These are phyloP conservation scores for Gossypium schwendimanii DNA, from an alignment of 441 rosid species.

Conservation along the genomic window DNA sequence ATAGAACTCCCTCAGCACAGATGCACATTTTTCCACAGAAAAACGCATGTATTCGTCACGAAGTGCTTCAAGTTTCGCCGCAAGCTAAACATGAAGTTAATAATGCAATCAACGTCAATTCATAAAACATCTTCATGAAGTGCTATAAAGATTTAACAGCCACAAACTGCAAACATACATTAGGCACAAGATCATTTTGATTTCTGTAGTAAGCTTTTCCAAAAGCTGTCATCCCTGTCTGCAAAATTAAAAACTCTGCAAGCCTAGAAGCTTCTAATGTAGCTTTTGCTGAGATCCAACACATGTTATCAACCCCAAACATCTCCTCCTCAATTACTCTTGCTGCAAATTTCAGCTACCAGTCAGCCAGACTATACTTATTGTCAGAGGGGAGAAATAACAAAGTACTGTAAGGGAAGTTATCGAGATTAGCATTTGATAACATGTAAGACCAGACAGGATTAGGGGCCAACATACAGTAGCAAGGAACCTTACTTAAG, in stretches of 20 bases:
- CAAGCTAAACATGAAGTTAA: slow-evolving; percentile 47
- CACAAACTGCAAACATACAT: slow-evolving; percentile 32
- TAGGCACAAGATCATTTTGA: slow-evolving; percentile 83
- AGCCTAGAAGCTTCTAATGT: slow-evolving; percentile 85
- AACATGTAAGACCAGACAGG: neutral
- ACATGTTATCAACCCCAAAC: slow-evolving; percentile 76
- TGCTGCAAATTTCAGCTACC: slow-evolving; percentile 43
- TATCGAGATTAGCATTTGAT: neutral
- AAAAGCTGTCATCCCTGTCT: slow-evolving; percentile 95
- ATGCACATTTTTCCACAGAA: slow-evolving; percentile 69
- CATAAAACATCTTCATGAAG: slow-evolving; percentile 8
- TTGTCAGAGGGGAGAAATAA: neutral
- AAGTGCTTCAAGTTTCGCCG: slow-evolving; percentile 86
- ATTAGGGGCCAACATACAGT: neutral
- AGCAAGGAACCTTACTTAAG: slow-evolving; percentile 1
- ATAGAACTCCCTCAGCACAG: slow-evolving; percentile 71
- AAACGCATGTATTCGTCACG: slow-evolving; percentile 85
- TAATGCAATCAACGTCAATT: slow-evolving; percentile 4
- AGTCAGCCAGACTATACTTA: slow-evolving; percentile 18
- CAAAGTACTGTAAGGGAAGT: neutral
- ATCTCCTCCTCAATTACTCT: slow-evolving; percentile 91
- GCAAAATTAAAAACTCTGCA: slow-evolving; percentile 79
- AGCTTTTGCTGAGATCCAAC: slow-evolving; percentile 92
- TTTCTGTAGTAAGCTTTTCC: slow-evolving; percentile 87
- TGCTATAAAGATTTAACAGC: slow-evolving; percentile 5